A percentile compares a stretch with the other conserved stretches of the same genome.
Conservation (phyloP, 129 eudicot species). For the Artemisia tridentata region DNA sequence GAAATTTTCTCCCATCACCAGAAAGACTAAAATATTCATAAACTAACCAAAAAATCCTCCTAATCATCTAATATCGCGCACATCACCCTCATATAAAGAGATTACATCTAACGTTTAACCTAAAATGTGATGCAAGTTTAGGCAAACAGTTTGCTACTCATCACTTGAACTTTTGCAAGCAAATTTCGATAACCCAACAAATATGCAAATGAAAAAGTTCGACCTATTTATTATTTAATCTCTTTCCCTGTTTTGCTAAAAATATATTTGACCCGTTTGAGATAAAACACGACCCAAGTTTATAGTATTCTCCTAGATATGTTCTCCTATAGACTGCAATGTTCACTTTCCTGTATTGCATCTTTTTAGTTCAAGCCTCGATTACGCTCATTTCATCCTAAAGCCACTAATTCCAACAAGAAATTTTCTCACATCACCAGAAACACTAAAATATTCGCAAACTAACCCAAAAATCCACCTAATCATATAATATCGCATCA, state of each 20-base stretch:
- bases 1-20: not conserved
- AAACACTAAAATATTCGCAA: not conserved
- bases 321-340: not conserved
- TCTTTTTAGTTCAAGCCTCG: too few relatives aligned
- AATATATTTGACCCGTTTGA: too few relatives aligned
- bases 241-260: too few relatives aligned
- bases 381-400: not conserved
- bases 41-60: not conserved
- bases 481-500: conserved; percentile 2
- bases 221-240: too few relatives aligned
- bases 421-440: not conserved
- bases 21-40: not conserved
- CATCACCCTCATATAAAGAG: not conserved
- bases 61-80: not conserved
- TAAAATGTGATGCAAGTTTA: not conserved
- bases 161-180: not conserved
- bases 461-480: not conserved
- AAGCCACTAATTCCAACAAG: not conserved
- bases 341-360: too few relatives aligned
- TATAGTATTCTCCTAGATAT: too few relatives aligned
- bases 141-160: not conserved
- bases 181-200: not conserved
- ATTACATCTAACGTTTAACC: not conserved
- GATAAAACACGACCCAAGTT: too few relatives aligned
- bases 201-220: not conserved